These are phyloP conservation scores for Penicillium taxi DNA, from an alignment of 495 filamentous ascomycete genomes.

Conservation along the genomic window DNA sequence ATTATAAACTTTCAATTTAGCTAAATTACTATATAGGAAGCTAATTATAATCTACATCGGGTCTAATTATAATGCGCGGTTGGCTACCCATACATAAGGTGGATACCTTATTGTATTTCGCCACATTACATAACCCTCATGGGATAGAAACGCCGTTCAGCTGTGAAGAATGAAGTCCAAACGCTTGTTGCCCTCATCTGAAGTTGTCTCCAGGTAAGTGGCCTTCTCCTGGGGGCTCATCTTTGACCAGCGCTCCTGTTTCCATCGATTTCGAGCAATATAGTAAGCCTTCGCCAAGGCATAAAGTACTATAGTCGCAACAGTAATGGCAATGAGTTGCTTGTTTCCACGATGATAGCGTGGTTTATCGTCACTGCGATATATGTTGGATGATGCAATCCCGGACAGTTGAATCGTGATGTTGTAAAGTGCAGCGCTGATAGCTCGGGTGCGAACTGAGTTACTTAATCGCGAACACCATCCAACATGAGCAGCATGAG, in stretches of 20 bases:
- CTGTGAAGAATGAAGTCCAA: constrained; percentile 33
- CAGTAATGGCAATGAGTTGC: constrained; percentile 38
- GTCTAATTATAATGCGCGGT: no score
- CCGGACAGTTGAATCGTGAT: constrained; percentile 41
- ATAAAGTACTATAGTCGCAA: constrained; percentile 38
- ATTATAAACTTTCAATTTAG: no score
- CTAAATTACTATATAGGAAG: no score
- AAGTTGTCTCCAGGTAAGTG: constrained; percentile 29
- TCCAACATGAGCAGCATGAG: constrained; percentile 31
- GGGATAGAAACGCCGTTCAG: no score
- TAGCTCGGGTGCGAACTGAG: constrained; percentile 46
- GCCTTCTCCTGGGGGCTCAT: constrained; percentile 21
- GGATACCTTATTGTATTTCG: no score
- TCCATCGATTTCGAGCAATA: constrained; percentile 27
- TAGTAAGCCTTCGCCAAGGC: constrained; percentile 36
- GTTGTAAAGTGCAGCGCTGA: constrained; percentile 52
- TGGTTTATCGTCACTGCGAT: constrained; percentile 51
- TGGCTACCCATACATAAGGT: no score
- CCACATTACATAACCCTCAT: no score
- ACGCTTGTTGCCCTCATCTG: constrained; percentile 31
- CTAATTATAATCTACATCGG: no score
- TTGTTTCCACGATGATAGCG: constrained; percentile 48
- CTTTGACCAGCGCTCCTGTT: constrained; percentile 22
- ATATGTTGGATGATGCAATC: constrained; percentile 50
- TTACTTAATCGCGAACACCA: constrained; percentile 48